Conservation (phyloP, 2,329 filamentous ascomycete species). For the Thelonectria rubi region DNA sequence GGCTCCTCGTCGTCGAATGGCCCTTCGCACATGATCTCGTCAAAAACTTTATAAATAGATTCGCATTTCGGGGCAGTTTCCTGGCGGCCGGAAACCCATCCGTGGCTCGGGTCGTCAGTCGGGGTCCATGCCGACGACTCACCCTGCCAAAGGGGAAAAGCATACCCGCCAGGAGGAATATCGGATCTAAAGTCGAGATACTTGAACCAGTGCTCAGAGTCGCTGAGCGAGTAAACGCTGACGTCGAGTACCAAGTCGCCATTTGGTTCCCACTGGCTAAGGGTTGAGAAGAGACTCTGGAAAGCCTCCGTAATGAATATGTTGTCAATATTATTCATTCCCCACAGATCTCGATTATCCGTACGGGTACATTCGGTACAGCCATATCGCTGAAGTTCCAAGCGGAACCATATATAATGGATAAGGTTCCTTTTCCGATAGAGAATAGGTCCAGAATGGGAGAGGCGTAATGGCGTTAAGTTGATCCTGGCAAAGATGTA, state of each 20-base stretch:
- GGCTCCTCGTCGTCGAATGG: slow-evolving; percentile 40
- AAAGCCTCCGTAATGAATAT: slow-evolving; percentile 42
- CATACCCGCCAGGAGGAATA: slow-evolving; percentile 20
- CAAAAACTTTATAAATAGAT: slow-evolving; percentile 37
- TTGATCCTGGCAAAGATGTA: slow-evolving; percentile 41
- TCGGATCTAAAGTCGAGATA: slow-evolving; percentile 42
- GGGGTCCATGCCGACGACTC: slow-evolving; percentile 25
- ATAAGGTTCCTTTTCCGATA: slow-evolving; percentile 36
- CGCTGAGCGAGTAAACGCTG: slow-evolving; percentile 50
- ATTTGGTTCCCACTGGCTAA: slow-evolving; percentile 46
- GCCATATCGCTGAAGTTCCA: slow-evolving; percentile 42
- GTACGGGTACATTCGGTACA: slow-evolving; percentile 30
- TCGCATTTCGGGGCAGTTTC: slow-evolving; percentile 22
- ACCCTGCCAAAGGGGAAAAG: slow-evolving; percentile 21
- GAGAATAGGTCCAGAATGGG: slow-evolving; percentile 34
- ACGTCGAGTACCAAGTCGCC: slow-evolving; percentile 49
- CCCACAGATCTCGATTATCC: slow-evolving; percentile 23
- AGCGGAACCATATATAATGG: slow-evolving; percentile 43
- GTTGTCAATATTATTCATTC: slow-evolving; percentile 38
- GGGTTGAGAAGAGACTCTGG: slow-evolving; percentile 43
- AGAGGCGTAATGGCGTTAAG: slow-evolving; percentile 36
- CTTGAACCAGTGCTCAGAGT: slow-evolving; percentile 49
- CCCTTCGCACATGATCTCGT: slow-evolving; percentile 44
- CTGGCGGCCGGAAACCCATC: slow-evolving; percentile 43
- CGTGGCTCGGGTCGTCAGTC: slow-evolving; percentile 42